Evolutionary conservation across 2,329 filamentous ascomycete genomes (phyloP), one percentile per base, ranked within the genome.

Genomic region (Dothideomycetes sp.): DNA sequence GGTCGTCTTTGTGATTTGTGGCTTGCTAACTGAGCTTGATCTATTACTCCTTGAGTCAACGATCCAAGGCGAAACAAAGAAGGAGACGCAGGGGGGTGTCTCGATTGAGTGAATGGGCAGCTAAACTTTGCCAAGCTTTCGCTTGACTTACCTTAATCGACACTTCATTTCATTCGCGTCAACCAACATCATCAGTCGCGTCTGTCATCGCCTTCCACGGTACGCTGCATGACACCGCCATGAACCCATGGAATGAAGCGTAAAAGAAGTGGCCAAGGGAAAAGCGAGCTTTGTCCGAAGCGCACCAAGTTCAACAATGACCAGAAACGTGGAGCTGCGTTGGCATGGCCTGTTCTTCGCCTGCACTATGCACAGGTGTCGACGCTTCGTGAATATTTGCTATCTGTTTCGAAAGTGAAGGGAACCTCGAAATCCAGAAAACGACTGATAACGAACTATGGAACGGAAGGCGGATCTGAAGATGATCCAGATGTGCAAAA

Each of bases 351-450:
- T 5, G 30, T 36, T 22, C 67, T 94, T 41, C 69, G 68, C 34
- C 71, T 73, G 45, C 83, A 80, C 61, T 94, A 87, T 60, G 61
- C 70, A 5, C 61, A 69, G 34, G 71, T 87, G 10, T 58, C 75
- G 40, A 78, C 78, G 0, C 64, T 94, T 42, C 77, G 85, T 50
- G 69, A 81, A 42, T 84, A 85, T 62, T 64, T 88, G 46, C 64
- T 88, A 35, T 65, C 66, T n/a, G n/a, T n/a, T n/a, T n/a, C n/a
- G 15, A 73, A 68, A 44, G 70, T 93, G 9, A 81, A 84, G 0
- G 48, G 58, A n/a, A 69, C 75, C 9, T 89, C 84, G 4, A 81
- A 64, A 44, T 58, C 59, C 38, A 63, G 69, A 33, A 65, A 63
- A 31, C 64, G 68, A 29, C 64, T 58, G 43, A 61, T 73, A 41